Conservation (phyloP, 495 filamentous ascomycete species). For the Neurospora sp. region DNA sequence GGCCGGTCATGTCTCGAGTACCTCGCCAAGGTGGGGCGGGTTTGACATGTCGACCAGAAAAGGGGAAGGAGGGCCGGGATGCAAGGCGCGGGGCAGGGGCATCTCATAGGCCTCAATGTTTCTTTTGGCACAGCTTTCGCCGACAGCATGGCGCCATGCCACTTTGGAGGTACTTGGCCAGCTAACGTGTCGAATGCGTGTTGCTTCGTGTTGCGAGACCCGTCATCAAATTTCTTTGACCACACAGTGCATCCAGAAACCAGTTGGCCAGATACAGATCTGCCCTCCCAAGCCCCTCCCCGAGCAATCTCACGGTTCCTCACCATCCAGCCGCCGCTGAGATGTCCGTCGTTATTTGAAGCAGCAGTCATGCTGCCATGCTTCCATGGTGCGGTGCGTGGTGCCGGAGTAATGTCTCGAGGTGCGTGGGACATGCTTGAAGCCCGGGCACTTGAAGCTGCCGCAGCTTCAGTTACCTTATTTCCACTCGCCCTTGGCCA, state of each 20-base stretch:
- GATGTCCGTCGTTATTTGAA: background rate
- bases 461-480: background rate
- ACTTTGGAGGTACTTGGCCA: slow-evolving; percentile 1
- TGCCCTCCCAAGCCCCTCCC: background rate
- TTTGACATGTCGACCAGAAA: slow-evolving; percentile 6
- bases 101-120: background rate
- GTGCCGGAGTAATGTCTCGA: background rate
- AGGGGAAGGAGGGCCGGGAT: slow-evolving; percentile 3
- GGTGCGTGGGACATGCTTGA: background rate
- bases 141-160: background rate
- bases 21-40: slow-evolving; percentile 8
- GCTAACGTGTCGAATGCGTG: background rate
- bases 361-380: background rate
- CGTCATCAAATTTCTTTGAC: slow-evolving; percentile 4
- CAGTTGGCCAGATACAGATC: slow-evolving; percentile 3
- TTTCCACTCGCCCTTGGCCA: background rate
- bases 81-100: slow-evolving; percentile 14
- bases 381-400: background rate
- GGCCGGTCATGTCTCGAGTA: slow-evolving; percentile 8
- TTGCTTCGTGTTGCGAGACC: slow-evolving; percentile 1
- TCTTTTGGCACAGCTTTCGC: background rate
- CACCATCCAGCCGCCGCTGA: background rate
- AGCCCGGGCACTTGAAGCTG: background rate
- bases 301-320: background rate
- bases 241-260: slow-evolving; percentile 5